Base-by-base conservation (phyloP, 306 rosid species). In the cucumber (Cucumis sativus) region DNA sequence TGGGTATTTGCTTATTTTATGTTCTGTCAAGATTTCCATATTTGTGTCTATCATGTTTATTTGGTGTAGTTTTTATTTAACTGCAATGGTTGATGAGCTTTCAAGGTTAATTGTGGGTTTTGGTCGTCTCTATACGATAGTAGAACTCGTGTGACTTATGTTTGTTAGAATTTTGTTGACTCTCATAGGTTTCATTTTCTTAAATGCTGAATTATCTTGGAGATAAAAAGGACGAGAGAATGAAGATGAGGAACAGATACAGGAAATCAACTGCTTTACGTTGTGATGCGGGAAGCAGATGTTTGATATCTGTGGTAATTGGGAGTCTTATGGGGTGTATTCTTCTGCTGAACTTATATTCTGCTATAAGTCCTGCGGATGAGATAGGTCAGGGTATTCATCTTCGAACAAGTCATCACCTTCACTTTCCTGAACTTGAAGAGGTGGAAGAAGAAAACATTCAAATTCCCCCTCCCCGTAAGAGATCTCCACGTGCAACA, bases 401-500 rank as follows among this genome's bases (percentile, higher is more conserved):
- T 21, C 75, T 88, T 77, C 89, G 41, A 17, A 67, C 66, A 15
- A 84, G 63, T 77, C 86, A 69, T 61, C 86, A 86, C 79, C 91
- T 90, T 12, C 87, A 86, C 61, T 82, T 96, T 60, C 91, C 61
- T 37, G 99, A 91, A 66, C 93, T 96, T 83, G 93, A 92, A 85
- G 83, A 82, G 64, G 91, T 92, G 58, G 99, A 96, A 74, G 96
- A 87, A 83, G 98, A 92, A 73, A 84, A 71, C 67, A 83, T 96
- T 79, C 92, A 82, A 63, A 84, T 96, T 58, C 98, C 99, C n/a
- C 99, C 92, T 17, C 99, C 98, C 0, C 93, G 98, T 67, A 96
- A 89, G 87, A 89, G 98, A 86, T 92, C 99, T 47, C 98, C 99
- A 30, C 90, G 98, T 15, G 97, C 97, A 13, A 91, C 80, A 7